A percentile compares a stretch with the other conserved stretches of the same genome.
phyloP scores from a whole-genome alignment of 805 yeast species.

The Saccharomyces mikatae region DNA sequence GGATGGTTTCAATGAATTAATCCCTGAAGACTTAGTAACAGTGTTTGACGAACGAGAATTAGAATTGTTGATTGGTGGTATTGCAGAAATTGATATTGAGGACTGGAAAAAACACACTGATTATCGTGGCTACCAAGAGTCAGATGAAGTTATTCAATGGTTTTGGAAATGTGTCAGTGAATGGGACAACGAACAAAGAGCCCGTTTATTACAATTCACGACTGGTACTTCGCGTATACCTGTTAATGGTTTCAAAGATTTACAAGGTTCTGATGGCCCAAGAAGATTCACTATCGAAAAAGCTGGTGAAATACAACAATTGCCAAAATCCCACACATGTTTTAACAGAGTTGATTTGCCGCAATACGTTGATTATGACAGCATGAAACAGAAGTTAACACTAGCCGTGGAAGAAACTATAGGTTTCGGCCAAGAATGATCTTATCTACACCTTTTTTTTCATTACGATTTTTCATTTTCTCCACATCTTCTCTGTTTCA shows the following conservation, averaged over 20 bases:
- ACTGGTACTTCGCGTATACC: constrained; percentile 99
- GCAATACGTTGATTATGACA: constrained; percentile 76
- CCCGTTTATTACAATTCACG: constrained; percentile 90
- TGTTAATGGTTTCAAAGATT: constrained; percentile 95
- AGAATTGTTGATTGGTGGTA: constrained; percentile 94
- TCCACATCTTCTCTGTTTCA: neutral
- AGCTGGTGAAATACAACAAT: constrained; percentile 87
- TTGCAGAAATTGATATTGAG: constrained; percentile 94
- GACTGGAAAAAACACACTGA: constrained; percentile 99
- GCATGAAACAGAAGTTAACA: constrained; percentile 80
- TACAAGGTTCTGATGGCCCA: constrained; percentile 99
- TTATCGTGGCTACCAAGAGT: constrained; percentile 94
- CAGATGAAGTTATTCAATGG: constrained; percentile 96
- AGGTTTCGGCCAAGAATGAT: constrained; percentile 93
- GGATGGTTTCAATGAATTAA: constrained; percentile 94
- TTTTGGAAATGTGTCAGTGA: constrained; percentile 90
- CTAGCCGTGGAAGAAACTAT: constrained; percentile 98
- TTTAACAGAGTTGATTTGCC: constrained; percentile 98
- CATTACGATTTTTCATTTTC: neutral
- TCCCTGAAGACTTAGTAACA: constrained; percentile 92
- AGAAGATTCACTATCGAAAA: constrained; percentile 95
- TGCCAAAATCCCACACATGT: constrained; percentile 97
- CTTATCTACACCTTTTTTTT: neutral
- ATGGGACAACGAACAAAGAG: constrained; percentile 96
- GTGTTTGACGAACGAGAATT: constrained; percentile 97